These are phyloP conservation scores for Thelonectria blattea DNA, from an alignment of 2,329 filamentous ascomycete genomes.

Conservation along the genomic window DNA sequence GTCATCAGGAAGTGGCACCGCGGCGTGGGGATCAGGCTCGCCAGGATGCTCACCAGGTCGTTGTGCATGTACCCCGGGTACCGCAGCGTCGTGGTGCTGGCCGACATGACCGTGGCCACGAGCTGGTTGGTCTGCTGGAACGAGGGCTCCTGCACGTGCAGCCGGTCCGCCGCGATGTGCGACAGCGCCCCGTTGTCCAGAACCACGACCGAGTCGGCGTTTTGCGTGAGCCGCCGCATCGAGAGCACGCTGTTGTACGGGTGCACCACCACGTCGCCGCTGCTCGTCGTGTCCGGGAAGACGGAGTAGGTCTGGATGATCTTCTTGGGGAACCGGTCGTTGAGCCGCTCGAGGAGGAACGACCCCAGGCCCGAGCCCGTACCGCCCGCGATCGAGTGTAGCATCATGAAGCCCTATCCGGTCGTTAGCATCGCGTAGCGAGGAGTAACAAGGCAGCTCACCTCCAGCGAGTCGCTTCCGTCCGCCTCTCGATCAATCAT, in stretches of 20 bases:
- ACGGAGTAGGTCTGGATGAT: slow-evolving; percentile 99
- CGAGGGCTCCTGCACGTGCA: slow-evolving; percentile 94
- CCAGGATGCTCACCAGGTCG: slow-evolving; percentile 94
- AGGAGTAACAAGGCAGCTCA: slow-evolving; percentile 12
- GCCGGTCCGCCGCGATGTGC: slow-evolving; percentile 89
- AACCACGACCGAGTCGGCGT: slow-evolving; percentile 96
- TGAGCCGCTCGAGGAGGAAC: slow-evolving; percentile 92
- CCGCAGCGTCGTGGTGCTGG: slow-evolving; percentile 92
- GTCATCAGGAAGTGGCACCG: slow-evolving; percentile 99
- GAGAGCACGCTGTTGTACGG: slow-evolving; percentile 97
- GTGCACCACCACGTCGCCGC: slow-evolving; percentile 92
- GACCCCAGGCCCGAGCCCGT: slow-evolving; percentile 96
- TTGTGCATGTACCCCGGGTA: slow-evolving; percentile 99
- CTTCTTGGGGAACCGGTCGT: slow-evolving; percentile 98
- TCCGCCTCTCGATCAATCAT: slow-evolving; percentile 99
- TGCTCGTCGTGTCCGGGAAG: slow-evolving; percentile 90
- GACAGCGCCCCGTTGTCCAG: slow-evolving; percentile 94
- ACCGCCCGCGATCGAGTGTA: slow-evolving; percentile 96
- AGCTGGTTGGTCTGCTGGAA: slow-evolving; percentile 98
- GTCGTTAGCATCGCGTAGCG: not conserved
- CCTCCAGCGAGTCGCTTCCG: slow-evolving; percentile 95
- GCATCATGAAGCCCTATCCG: slow-evolving; percentile 90
- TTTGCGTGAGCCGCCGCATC: slow-evolving; percentile 89
- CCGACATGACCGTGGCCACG: slow-evolving; percentile 97
- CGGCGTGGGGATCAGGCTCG: slow-evolving; percentile 93